Conservation (phyloP, 441 rosid genomes). For the Eruca vesicaria region DNA sequence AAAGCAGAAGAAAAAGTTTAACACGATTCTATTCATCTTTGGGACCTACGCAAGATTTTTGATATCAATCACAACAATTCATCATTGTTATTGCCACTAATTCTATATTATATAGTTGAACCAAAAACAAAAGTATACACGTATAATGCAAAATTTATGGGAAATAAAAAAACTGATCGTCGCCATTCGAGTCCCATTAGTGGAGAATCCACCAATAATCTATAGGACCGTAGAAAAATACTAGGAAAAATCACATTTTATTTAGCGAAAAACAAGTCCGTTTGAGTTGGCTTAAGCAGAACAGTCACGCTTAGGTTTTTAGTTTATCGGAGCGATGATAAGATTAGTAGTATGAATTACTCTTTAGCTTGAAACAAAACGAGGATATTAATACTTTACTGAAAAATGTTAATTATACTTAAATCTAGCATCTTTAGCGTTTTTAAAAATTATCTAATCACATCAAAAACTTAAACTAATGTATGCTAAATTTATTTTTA, state of each 20-base stretch:
- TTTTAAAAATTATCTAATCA: too few species aligned
- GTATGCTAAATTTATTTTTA: too few species aligned
- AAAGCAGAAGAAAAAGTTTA: constrained; percentile 11
- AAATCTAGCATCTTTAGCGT: too few species aligned
- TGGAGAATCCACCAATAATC: constrained; percentile 19
- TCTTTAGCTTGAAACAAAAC: neutral
- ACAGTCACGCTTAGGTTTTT: neutral
- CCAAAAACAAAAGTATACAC: neutral
- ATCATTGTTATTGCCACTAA: constrained; percentile 20
- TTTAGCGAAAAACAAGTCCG: neutral
- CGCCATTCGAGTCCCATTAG: constrained; percentile 28
- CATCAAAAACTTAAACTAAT: too few species aligned
- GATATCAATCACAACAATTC: constrained; percentile 20
- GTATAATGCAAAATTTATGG: neutral
- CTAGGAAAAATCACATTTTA: neutral
- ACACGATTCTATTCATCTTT: constrained; percentile 27
- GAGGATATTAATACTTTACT: too few species aligned
- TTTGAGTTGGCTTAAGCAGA: constrained; percentile 6
- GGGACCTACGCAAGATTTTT: constrained; percentile 32
- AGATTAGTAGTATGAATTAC: neutral
- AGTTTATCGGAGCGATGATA: neutral
- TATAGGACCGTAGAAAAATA: neutral
- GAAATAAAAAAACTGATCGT: neutral
- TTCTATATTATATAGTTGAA: neutral
- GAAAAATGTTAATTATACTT: too few species aligned